These are phyloP conservation scores for Solanum megistacrolobum DNA, from an alignment of 257 asterid species.

Conservation along the genomic window DNA sequence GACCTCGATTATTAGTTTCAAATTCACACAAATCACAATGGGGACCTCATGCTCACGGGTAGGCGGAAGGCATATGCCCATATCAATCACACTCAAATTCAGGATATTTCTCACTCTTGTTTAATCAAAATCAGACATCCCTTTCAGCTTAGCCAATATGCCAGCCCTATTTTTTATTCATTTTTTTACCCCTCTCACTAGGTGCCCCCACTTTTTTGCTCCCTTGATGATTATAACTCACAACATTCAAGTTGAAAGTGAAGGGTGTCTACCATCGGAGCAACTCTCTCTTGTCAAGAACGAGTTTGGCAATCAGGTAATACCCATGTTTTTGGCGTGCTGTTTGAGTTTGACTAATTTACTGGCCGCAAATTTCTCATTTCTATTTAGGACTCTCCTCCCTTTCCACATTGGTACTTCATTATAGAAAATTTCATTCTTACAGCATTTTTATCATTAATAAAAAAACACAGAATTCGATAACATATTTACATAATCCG, in stretches of 20 bases:
- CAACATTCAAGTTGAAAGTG: background rate
- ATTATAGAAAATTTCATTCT: background rate
- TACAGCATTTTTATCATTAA: background rate
- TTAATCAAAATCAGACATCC: background rate
- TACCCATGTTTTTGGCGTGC: background rate
- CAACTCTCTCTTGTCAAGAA: background rate
- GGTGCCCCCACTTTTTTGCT: background rate
- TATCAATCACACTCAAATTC: background rate
- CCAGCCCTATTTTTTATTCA: background rate
- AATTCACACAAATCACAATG: background rate
- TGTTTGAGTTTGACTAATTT: background rate
- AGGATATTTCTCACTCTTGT: background rate
- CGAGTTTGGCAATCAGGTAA: background rate
- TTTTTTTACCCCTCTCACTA: too few relatives aligned
- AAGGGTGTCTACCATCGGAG: too few relatives aligned
- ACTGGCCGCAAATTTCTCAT: background rate
- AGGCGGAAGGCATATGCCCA: background rate
- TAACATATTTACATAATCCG: background rate
- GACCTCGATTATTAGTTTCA: background rate
- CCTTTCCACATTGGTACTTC: background rate
- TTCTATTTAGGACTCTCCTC: background rate
- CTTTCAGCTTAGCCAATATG: background rate
- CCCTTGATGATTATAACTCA: background rate
- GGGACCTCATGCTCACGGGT: background rate
- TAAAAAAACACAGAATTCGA: background rate